These are phyloP conservation scores for Tubosaeta sp. DNA, from an alignment of 768 basidiomycete genomes.

Conservation along the genomic window DNA sequence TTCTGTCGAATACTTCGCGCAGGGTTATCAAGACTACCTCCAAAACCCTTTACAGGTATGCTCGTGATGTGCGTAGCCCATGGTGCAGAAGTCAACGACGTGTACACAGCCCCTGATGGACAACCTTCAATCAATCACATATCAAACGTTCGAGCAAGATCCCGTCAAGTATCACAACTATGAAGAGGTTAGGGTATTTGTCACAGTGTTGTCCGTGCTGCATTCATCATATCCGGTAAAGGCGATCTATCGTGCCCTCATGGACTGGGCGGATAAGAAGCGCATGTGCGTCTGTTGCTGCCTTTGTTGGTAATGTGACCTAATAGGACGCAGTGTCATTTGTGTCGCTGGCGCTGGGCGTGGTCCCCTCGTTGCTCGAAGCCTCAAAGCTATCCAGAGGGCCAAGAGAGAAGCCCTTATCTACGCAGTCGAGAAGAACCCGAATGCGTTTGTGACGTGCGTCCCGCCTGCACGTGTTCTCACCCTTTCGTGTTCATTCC, in stretches of 20 bases:
- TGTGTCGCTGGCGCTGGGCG: slow-evolving; percentile 95
- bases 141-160: slow-evolving; percentile 97
- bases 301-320: slow-evolving; percentile 12
- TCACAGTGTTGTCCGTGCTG: slow-evolving; percentile 8
- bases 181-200: slow-evolving; percentile 62
- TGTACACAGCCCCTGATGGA: slow-evolving; percentile 85
- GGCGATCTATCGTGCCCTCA: slow-evolving; percentile 79
- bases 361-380: slow-evolving; percentile 86
- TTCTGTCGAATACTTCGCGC: slow-evolving; percentile 85
- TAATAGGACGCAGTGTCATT: slow-evolving; percentile 52
- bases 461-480: slow-evolving; percentile 30
- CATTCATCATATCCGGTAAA: slow-evolving; percentile 27
- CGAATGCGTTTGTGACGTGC: slow-evolving; percentile 91
- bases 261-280: slow-evolving; percentile 58
- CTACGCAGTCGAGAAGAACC: slow-evolving; percentile 95
- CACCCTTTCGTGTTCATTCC: slow-evolving; percentile 12
- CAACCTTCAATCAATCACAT: slow-evolving; percentile 90
- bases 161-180: slow-evolving; percentile 95
- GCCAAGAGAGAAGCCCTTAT: slow-evolving; percentile 59
- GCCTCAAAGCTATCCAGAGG: slow-evolving; percentile 70
- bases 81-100: slow-evolving; percentile 5
- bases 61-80: slow-evolving; percentile 3
- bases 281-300: slow-evolving; percentile 52
- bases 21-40: slow-evolving; percentile 91
- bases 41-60: slow-evolving; percentile 89